phyloP scores from a whole-genome alignment of 2,329 filamentous ascomycete species.

The Tolypocladium tropicale region DNA sequence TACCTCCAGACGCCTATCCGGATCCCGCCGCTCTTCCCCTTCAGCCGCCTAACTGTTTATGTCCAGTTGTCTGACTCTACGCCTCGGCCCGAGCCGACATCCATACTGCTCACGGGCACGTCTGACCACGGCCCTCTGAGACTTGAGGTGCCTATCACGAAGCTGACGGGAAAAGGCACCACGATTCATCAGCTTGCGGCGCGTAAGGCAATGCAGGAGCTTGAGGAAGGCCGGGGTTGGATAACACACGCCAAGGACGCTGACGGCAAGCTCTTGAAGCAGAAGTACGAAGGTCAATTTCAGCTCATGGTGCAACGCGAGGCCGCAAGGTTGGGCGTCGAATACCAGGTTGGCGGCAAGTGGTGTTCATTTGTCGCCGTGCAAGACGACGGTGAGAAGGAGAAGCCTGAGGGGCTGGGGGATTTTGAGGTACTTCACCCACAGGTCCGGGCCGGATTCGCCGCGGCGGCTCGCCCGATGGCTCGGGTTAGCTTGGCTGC shows the following conservation, averaged over 20 bases:
- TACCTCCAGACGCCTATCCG: conserved; percentile 53
- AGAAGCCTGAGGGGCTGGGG: background rate
- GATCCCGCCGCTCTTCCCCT: conserved; percentile 57
- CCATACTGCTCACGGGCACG: conserved; percentile 47
- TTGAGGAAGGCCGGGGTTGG: conserved; percentile 64
- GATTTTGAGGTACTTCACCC: background rate
- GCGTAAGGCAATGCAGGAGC: conserved; percentile 55
- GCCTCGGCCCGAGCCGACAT: conserved; percentile 28
- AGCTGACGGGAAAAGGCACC: conserved; percentile 31
- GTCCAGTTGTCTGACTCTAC: conserved; percentile 48
- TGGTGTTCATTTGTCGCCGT: conserved; percentile 67
- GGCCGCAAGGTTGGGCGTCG: conserved; percentile 53
- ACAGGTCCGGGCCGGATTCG: background rate
- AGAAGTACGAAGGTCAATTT: conserved; percentile 39
- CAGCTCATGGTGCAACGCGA: conserved; percentile 53
- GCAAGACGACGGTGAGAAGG: conserved; percentile 24
- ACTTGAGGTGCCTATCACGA: conserved; percentile 52
- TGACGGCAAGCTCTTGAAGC: conserved; percentile 31
- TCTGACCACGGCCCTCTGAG: conserved; percentile 48
- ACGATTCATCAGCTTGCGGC: conserved; percentile 63
- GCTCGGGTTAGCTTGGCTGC: too few relatives aligned
- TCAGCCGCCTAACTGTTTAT: conserved; percentile 55
- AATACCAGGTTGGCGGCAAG: conserved; percentile 57
- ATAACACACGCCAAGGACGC: conserved; percentile 38
- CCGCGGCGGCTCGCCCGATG: background rate